phyloP scores from a whole-genome alignment of 805 yeast genomes.

The Metschnikowia gruessii region DNA sequence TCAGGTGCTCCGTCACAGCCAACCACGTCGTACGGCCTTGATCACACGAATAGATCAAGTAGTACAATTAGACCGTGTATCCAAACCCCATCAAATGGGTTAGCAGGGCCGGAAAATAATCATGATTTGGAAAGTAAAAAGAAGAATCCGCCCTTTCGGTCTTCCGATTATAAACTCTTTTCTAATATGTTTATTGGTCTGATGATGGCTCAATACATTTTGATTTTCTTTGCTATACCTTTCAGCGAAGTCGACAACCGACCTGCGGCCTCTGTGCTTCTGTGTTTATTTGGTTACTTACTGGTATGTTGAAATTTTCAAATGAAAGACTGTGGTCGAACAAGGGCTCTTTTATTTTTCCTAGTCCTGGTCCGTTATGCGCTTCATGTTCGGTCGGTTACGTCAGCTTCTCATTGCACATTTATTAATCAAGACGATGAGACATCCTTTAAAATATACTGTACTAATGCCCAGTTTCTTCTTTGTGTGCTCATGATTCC shows the following conservation, averaged over 20 bases:
- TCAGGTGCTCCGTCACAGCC: neutral
- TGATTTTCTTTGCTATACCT: slow-evolving; percentile 31
- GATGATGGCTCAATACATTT: slow-evolving; percentile 30
- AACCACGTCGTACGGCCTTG: neutral
- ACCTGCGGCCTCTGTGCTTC: slow-evolving; percentile 26
- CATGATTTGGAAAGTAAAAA: neutral
- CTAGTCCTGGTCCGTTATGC: no score
- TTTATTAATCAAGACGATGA: neutral
- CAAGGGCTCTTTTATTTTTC: no score
- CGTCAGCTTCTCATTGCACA: no score
- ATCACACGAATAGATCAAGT: slow-evolving; percentile 1
- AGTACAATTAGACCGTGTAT: neutral
- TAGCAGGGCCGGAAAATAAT: neutral
- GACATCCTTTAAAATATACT: no score
- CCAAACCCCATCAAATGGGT: neutral
- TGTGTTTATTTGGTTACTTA: slow-evolving; percentile 18
- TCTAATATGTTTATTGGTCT: slow-evolving; percentile 13
- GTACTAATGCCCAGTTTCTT: slow-evolving; percentile 11
- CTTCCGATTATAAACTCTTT: slow-evolving; percentile 7
- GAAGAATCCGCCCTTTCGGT: slow-evolving; percentile 4
- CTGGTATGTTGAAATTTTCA: slow-evolving; percentile 13
- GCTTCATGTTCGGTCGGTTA: no score
- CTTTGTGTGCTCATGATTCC: slow-evolving; percentile 16
- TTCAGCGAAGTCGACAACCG: slow-evolving; percentile 34
- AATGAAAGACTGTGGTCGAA: no score